A percentile compares a stretch with the other conserved stretches of the same genome.
Evolutionary conservation across 2,329 filamentous ascomycete genomes (phyloP).

Genomic region (Colletotrichum euphorbiae): DNA sequence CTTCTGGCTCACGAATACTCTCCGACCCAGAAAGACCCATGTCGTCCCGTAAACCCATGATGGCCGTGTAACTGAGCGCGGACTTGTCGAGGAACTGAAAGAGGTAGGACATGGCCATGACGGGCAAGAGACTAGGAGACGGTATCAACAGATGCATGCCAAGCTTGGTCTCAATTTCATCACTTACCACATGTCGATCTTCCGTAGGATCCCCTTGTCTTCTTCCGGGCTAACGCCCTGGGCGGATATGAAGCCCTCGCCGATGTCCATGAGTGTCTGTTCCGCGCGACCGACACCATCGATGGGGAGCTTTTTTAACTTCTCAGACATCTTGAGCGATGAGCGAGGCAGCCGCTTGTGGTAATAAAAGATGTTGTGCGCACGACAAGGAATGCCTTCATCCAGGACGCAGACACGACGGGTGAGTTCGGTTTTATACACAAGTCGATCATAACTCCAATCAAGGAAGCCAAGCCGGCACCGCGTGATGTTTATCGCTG

Average conservation of each 20-base stretch:
- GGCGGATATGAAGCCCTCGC: neutral
- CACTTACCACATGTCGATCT: constrained; percentile 56
- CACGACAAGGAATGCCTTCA: no score
- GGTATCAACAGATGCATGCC: constrained; percentile 47
- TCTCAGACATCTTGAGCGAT: constrained; percentile 8
- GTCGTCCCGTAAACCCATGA: constrained; percentile 58
- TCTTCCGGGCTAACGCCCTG: constrained; percentile 21
- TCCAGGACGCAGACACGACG: no score
- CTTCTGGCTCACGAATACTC: constrained; percentile 63
- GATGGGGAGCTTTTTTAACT: constrained; percentile 11
- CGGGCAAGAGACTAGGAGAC: constrained; percentile 60
- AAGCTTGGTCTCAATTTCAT: constrained; percentile 49
- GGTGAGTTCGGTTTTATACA: no score
- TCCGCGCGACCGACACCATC: neutral
- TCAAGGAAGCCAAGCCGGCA: constrained; percentile 7
- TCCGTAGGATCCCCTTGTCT: constrained; percentile 21
- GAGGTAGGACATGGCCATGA: constrained; percentile 51
- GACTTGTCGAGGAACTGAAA: constrained; percentile 32
- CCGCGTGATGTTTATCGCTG: constrained; percentile 3
- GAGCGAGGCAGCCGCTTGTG: neutral
- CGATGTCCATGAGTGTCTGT: constrained; percentile 5
- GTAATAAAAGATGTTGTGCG: no score
- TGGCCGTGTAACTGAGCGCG: constrained; percentile 54
- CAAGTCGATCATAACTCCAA: no score
- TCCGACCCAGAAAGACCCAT: constrained; percentile 60